Percentiles rank a stretch among this genome's conserved stretches.
Evolutionary conservation across 202 grass and related monocot species (phyloP).

Genomic region (Tripidium arundinaceum): DNA sequence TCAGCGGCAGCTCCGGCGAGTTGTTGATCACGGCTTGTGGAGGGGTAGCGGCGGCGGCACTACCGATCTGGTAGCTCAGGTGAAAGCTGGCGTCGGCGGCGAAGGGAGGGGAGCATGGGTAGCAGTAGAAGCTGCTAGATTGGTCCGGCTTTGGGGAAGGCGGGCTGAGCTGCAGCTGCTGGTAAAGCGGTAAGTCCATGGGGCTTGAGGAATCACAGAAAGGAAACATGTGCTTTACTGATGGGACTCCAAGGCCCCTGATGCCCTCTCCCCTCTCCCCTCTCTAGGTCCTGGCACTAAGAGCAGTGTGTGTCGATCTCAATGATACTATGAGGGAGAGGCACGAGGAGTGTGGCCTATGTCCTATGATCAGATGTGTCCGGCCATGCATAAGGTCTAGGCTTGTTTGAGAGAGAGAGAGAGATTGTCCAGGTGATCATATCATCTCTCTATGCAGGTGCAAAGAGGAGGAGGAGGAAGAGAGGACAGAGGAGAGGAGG

Average conservation of each 20-base stretch:
- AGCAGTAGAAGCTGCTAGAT: conserved; percentile 37
- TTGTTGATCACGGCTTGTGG: conserved; percentile 11
- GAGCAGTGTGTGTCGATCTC: conserved; percentile 13
- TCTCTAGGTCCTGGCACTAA: conserved; percentile 28
- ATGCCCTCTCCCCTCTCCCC: not conserved
- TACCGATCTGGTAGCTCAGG: conserved; percentile 27
- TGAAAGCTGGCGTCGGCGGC: conserved; percentile 32
- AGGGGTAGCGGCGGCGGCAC: not conserved
- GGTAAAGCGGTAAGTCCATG: conserved; percentile 58
- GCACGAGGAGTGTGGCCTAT: conserved; percentile 31
- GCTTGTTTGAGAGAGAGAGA: too few species aligned
- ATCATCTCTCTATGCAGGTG: not conserved
- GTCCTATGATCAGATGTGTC: conserved; percentile 52
- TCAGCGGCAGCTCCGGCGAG: conserved; percentile 23
- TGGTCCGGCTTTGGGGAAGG: conserved; percentile 49
- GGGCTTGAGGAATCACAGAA: conserved; percentile 42
- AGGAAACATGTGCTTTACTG: conserved; percentile 55
- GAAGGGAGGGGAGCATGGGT: conserved; percentile 46
- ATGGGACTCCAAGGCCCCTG: conserved; percentile 39
- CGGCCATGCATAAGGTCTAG: conserved; percentile 25
- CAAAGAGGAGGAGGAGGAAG: not conserved
- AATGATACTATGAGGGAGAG: not conserved
- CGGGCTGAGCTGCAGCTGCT: conserved; percentile 52
- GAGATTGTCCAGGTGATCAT: not conserved
- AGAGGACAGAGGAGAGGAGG: too few species aligned